Conservation (phyloP, 371 early-diverging fungal genomes). For the Zopfochytrium polystomum region DNA sequence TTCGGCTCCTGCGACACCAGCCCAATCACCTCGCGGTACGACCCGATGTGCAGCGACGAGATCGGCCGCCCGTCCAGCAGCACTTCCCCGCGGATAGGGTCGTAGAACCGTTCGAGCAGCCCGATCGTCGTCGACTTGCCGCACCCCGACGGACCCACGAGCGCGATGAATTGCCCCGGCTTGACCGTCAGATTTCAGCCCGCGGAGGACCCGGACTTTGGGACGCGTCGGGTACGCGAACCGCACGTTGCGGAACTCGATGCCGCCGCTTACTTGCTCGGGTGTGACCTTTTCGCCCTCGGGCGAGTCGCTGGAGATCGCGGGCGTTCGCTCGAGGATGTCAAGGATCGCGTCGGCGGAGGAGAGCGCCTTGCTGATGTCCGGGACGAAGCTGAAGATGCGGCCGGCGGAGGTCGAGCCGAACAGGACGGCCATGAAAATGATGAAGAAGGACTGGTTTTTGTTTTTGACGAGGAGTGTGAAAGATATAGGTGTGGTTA, state of each 20-base stretch:
- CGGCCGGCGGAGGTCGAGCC: conserved; percentile 36
- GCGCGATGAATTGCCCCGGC: conserved; percentile 53
- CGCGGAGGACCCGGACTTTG: conserved; percentile 66
- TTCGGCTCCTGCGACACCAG: conserved; percentile 83
- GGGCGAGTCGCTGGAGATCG: conserved; percentile 57
- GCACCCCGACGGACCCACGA: conserved; percentile 38
- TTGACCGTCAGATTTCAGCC: conserved; percentile 62
- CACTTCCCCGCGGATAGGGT: conserved; percentile 56
- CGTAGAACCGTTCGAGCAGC: conserved; percentile 77
- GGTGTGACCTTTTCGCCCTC: conserved; percentile 39
- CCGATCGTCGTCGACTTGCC: conserved; percentile 41
- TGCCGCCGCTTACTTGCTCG: conserved; percentile 21
- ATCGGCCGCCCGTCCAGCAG: conserved; percentile 62
- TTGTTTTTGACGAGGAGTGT: neutral
- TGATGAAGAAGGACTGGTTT: conserved; percentile 24
- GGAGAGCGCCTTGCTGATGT: conserved; percentile 62
- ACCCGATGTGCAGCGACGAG: conserved; percentile 58
- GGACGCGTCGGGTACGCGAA: conserved; percentile 84
- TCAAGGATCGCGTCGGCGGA: conserved; percentile 75
- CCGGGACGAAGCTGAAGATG: conserved; percentile 73
- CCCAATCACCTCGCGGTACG: conserved; percentile 68
- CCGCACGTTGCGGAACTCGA: conserved; percentile 53
- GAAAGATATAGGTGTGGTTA: neutral
- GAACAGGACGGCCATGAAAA: conserved; percentile 39
- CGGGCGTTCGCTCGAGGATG: conserved; percentile 65